Evolutionary conservation across 2,329 filamentous ascomycete species (phyloP).

Genomic region (Colletotrichum sp.): DNA sequence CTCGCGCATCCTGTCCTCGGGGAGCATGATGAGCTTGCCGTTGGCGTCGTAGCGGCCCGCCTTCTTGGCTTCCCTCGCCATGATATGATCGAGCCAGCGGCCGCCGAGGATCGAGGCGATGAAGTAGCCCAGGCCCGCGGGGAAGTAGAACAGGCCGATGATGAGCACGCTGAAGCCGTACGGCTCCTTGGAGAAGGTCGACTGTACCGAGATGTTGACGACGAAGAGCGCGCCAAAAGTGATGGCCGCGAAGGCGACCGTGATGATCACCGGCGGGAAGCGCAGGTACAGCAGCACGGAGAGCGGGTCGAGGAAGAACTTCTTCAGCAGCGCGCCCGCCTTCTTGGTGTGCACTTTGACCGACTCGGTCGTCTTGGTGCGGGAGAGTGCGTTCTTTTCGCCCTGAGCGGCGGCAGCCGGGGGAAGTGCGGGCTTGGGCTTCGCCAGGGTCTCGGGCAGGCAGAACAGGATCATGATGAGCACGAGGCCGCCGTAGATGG

Average conservation of each 20-base stretch:
- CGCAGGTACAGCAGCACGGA: constrained; percentile 73
- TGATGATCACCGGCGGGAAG: constrained; percentile 75
- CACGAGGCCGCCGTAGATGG: constrained; percentile 69
- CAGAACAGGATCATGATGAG: constrained; percentile 62
- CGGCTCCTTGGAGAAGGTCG: constrained; percentile 68
- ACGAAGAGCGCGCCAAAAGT: constrained; percentile 79
- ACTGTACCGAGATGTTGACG: constrained; percentile 78
- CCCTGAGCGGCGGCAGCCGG: background rate
- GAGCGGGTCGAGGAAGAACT: constrained; percentile 74
- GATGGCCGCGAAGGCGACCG: constrained; percentile 76
- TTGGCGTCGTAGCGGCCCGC: constrained; percentile 71
- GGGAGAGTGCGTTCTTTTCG: constrained; percentile 35
- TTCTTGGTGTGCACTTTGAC: constrained; percentile 61
- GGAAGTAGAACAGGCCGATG: constrained; percentile 79
- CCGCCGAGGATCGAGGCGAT: constrained; percentile 73
- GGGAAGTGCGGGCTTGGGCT: constrained; percentile 26
- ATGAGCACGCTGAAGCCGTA: constrained; percentile 74
- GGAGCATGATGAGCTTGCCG: constrained; percentile 70
- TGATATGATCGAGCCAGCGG: constrained; percentile 80
- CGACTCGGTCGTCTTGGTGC: constrained; percentile 67
- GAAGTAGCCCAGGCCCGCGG: constrained; percentile 76
- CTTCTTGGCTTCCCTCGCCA: constrained; percentile 76
- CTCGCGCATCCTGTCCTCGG: constrained; percentile 83
- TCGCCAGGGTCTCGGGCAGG: constrained; percentile 69
- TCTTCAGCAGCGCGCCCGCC: constrained; percentile 59